A percentile compares a stretch with the other conserved stretches of the same genome.
These are phyloP conservation scores for Chlamydomonas eustigma DNA, from an alignment of 139 green algal species.

Conservation along the genomic window DNA sequence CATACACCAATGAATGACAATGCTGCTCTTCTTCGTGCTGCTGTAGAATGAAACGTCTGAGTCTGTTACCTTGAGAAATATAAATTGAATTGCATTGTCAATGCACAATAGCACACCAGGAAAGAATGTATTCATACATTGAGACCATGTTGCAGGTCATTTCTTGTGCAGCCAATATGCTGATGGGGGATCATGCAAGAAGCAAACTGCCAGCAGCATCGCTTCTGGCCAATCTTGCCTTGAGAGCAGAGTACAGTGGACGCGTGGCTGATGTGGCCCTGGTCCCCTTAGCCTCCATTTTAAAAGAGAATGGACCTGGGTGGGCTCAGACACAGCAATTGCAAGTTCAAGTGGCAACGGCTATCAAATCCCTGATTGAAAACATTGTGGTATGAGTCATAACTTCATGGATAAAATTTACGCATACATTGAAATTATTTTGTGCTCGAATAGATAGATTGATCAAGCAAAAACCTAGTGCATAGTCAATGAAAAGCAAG, in stretches of 20 bases:
- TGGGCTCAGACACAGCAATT: neutral
- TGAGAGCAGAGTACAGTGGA: neutral
- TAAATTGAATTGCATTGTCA: too few species aligned
- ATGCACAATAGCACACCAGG: too few species aligned
- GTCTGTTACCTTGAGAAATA: too few species aligned
- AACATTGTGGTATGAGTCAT: constrained; percentile 2
- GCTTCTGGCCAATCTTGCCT: neutral
- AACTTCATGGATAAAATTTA: neutral
- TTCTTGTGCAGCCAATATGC: neutral
- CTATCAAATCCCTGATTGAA: constrained; percentile 14
- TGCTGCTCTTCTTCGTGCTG: too few species aligned
- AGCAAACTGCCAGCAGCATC: constrained; percentile 12
- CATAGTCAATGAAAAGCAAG: too few species aligned
- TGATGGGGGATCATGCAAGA: neutral
- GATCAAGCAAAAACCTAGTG: too few species aligned
- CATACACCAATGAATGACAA: too few species aligned
- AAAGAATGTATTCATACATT: too few species aligned
- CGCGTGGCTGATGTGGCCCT: constrained; percentile 11
- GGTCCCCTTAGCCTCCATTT: neutral
- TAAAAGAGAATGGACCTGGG: neutral
- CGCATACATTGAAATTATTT: too few species aligned
- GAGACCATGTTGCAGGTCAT: constrained; percentile 13
- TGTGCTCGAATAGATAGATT: too few species aligned
- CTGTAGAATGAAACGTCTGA: too few species aligned
- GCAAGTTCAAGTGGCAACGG: neutral